Evolutionary conservation across 371 early-diverging fungal species (phyloP), one percentile per base, ranked within the genome.

Genomic region (Mucor plumbeus): DNA sequence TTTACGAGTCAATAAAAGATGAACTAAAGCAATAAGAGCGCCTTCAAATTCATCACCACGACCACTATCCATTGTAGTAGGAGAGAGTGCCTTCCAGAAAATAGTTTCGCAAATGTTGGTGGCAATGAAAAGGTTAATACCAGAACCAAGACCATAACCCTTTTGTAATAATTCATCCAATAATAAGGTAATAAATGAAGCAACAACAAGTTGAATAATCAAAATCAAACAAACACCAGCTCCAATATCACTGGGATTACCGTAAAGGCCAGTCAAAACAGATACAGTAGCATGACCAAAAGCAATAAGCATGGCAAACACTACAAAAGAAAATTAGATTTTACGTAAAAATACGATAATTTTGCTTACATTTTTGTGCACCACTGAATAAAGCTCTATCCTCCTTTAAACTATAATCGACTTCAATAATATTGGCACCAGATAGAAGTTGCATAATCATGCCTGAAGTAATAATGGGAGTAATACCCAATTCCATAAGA

Each of bases 91-190:
- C 85, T 99, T 97, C 99, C 99, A 99, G 76, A 99, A 90, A 73
- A 99, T 98, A 71, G 91, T 98, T 86, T 99, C 99, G 84, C 99
- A 99, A 73, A 99, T 97, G 87, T 99, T 99, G 74, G 99, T 97
- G 59, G 99, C 99, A 86, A 99, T 99, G 81, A 99, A 99, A 74
- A 99, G 90, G 71, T 98, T 97, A 76, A 99, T 99, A 71, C 99
- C 99, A 48, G 99, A 99, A 47, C 99, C 99, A 65, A 99, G 90
- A 74, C 99, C 99, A 78, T 99, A 99, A 14, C 99, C 99, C 90
- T 99, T 99, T 85, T 99, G 99, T 68, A 99, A 90, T 71, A 99
- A 90, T 87, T 99, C 99, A 82, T 99, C 99, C 72, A 99, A 88
- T 21, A 99, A 88, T 84, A 99, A 97, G 69, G 99, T 96, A 69